Evolutionary conservation across 202 grass and related monocot genomes (phyloP).

Genomic region (Saccharum hybrid): DNA sequence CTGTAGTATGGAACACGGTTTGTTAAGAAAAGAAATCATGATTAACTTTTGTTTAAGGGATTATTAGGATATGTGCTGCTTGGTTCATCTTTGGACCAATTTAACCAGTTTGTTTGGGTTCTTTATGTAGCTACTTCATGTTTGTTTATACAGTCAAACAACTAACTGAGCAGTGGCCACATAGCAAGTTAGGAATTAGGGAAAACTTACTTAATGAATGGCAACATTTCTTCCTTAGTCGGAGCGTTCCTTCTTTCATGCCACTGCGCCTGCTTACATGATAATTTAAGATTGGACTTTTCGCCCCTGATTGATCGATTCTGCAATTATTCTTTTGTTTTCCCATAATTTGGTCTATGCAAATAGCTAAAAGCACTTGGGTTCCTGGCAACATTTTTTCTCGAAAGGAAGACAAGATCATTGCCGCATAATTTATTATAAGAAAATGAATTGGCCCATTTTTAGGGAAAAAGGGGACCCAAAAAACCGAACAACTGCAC

Average conservation of each 20-base stretch:
- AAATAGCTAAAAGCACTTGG: neutral
- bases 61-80: neutral
- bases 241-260: neutral
- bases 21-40: neutral
- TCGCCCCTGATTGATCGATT: neutral
- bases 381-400: neutral
- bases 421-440: neutral
- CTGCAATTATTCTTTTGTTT: neutral
- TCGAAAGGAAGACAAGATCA: neutral
- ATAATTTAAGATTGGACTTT: neutral
- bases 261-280: neutral
- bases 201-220: neutral
- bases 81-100: neutral
- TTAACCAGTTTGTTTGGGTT: neutral
- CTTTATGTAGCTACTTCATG: neutral
- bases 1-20: neutral
- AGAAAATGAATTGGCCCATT: neutral
- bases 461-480: too few relatives aligned
- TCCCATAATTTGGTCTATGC: neutral
- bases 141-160: slow-evolving; percentile 1
- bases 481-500: neutral
- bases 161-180: neutral
- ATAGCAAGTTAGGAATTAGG: neutral
- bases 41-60: neutral
- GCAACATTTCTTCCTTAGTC: neutral